phyloP scores from a whole-genome alignment of 2,329 filamentous ascomycete genomes.

The Cladophialophora yegresii region DNA sequence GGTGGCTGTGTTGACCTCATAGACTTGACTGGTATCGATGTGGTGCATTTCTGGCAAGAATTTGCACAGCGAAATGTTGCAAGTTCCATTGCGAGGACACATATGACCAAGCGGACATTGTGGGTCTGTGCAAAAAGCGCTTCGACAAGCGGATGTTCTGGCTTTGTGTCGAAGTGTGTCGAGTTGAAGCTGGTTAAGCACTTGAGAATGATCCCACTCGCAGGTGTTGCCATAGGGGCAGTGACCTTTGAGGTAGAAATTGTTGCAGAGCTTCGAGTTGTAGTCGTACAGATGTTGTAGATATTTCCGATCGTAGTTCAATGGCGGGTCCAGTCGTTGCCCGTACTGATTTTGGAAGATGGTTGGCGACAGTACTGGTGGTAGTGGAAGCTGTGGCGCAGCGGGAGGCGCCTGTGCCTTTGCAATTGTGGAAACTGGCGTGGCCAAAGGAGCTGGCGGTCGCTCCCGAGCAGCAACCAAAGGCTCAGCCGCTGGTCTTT shows the following conservation, averaged over 20 bases:
- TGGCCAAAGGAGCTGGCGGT: neutral
- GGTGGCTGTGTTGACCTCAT: constrained; percentile 25
- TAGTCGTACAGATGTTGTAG: constrained; percentile 50
- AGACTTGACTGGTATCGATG: constrained; percentile 28
- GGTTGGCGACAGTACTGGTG: constrained; percentile 40
- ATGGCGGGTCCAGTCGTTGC: constrained; percentile 58
- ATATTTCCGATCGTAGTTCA: constrained; percentile 53
- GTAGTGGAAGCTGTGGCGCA: constrained; percentile 33
- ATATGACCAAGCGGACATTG: constrained; percentile 32
- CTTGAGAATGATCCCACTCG: constrained; percentile 30
- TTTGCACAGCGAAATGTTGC: constrained; percentile 27
- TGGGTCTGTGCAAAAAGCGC: constrained; percentile 30
- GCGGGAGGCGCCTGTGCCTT: constrained; percentile 7
- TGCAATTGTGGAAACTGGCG: constrained; percentile 31
- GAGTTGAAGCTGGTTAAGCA: constrained; percentile 26
- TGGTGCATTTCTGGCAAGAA: constrained; percentile 33
- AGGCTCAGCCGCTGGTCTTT: constrained; percentile 28
- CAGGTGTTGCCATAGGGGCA: constrained; percentile 47
- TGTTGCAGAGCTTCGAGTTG: constrained; percentile 63
- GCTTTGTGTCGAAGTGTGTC: constrained; percentile 33
- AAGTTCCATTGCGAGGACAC: constrained; percentile 25
- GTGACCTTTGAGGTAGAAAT: constrained; percentile 59
- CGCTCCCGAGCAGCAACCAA: constrained; percentile 18
- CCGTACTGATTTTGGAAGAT: constrained; percentile 48
- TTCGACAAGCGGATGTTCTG: constrained; percentile 31